phyloP scores from a whole-genome alignment of 352 stramenopile genomes.

The Globisporangium paddicum region DNA sequence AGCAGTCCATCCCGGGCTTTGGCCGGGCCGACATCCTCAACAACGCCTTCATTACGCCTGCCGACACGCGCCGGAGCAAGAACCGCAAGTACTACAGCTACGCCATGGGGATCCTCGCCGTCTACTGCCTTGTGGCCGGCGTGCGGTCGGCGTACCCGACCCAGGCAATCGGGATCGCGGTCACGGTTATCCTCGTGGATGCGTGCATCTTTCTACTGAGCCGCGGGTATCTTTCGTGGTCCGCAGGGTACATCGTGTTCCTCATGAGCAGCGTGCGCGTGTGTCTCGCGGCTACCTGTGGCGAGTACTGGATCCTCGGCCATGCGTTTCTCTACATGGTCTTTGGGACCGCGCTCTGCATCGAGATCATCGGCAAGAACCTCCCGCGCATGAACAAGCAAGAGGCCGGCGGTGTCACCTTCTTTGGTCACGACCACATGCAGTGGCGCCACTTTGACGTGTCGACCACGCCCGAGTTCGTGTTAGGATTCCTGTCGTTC shows the following conservation, averaged over 20 bases:
- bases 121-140: slow-evolving; percentile 60
- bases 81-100: slow-evolving; percentile 56
- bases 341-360: slow-evolving; percentile 68
- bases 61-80: slow-evolving; percentile 32
- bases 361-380: slow-evolving; percentile 80
- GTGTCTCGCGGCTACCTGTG: slow-evolving; percentile 61
- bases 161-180: slow-evolving; percentile 54
- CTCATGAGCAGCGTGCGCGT: slow-evolving; percentile 65
- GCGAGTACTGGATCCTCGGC: slow-evolving; percentile 76
- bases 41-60: slow-evolving; percentile 68
- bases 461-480: slow-evolving; percentile 79
- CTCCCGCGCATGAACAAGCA: slow-evolving; percentile 78
- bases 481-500: slow-evolving; percentile 77
- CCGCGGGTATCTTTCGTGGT: slow-evolving; percentile 68
- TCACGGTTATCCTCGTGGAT: slow-evolving; percentile 71
- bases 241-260: slow-evolving; percentile 78
- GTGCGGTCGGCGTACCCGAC: slow-evolving; percentile 51
- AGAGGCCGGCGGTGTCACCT: slow-evolving; percentile 76
- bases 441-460: slow-evolving; percentile 64
- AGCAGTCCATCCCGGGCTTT: slow-evolving; percentile 71
- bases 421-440: slow-evolving; percentile 76
- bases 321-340: slow-evolving; percentile 79
- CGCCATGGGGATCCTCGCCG: slow-evolving; percentile 36
- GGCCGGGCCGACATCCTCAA: slow-evolving; percentile 71
- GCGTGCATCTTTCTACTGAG: slow-evolving; percentile 70